Evolutionary conservation across 2,329 filamentous ascomycete genomes (phyloP).

Genomic region (Penicillium vulpinum): DNA sequence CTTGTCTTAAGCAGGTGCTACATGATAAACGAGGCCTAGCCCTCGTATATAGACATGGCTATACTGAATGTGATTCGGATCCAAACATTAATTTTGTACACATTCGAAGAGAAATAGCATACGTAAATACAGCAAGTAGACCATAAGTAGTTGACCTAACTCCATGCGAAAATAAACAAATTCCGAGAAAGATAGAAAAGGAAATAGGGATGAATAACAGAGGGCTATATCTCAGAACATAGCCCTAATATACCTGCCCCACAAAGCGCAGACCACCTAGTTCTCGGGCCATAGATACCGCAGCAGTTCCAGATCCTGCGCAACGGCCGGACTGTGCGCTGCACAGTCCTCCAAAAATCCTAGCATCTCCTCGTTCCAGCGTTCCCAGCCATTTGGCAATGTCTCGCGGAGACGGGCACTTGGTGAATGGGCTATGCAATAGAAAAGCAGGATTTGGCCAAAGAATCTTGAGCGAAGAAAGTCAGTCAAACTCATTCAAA

Average conservation of each 20-base stretch:
- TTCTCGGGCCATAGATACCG: conserved; percentile 28
- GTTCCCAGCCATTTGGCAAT: conserved; percentile 42
- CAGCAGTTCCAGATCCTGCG: conserved; percentile 43
- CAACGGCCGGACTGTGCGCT: conserved; percentile 40
- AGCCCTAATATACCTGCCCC: neutral
- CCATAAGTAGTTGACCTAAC: neutral
- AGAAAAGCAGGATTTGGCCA: conserved; percentile 45
- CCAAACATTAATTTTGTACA: neutral
- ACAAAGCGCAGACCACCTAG: neutral
- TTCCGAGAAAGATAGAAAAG: neutral
- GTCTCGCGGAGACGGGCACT: conserved; percentile 37
- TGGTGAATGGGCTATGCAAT: conserved; percentile 43
- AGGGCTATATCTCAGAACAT: neutral
- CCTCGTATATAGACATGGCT: conserved; percentile 6
- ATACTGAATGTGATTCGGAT: conserved; percentile 1
- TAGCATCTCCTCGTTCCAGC: conserved; percentile 45
- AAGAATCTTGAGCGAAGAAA: conserved; percentile 35
- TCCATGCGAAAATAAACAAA: conserved; percentile 6
- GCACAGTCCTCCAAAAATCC: conserved; percentile 43
- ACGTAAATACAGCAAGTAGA: neutral
- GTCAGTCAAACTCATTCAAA: neutral
- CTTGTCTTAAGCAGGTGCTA: conserved; percentile 2
- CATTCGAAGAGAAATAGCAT: neutral
- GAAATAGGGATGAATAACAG: neutral
- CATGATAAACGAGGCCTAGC: neutral